phyloP scores from a whole-genome alignment of 306 rosid genomes.

The Calophaca sinica region DNA sequence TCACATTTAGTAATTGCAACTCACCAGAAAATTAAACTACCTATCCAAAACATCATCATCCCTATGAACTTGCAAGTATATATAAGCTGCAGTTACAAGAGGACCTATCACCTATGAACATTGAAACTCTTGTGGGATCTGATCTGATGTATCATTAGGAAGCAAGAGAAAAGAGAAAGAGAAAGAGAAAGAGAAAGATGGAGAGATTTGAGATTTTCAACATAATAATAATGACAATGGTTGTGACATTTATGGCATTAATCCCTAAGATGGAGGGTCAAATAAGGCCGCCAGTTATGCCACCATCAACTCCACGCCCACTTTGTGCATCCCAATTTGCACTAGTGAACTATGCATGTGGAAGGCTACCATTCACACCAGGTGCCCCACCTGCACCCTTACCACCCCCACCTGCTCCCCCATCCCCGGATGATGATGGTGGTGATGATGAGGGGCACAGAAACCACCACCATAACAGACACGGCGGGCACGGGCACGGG shows the following conservation, averaged over 20 bases:
- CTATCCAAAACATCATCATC: conserved; percentile 30
- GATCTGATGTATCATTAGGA: conserved; percentile 18
- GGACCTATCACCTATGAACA: conserved; percentile 23
- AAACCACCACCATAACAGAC: background rate
- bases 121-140: conserved; percentile 32
- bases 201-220: conserved; percentile 44
- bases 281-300: background rate
- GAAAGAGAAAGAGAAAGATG: conserved; percentile 42
- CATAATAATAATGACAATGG: conserved; percentile 21
- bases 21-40: conserved; percentile 20
- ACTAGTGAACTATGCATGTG: conserved; percentile 77
- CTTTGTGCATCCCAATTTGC: conserved; percentile 77
- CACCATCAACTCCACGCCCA: conserved; percentile 47
- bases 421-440: conserved; percentile 35
- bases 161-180: background rate
- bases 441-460: background rate
- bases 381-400: conserved; percentile 28
- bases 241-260: conserved; percentile 47
- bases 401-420: conserved; percentile 4
- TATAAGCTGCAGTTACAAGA: conserved; percentile 42
- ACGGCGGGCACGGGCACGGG: background rate
- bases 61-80: conserved; percentile 42
- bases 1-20: conserved; percentile 26
- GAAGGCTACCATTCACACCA: conserved; percentile 54
- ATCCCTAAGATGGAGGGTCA: conserved; percentile 50